Evolutionary conservation across 345 rosid species (phyloP), one percentile per base, ranked within the genome.

Genomic region (Aegle marmelos): DNA sequence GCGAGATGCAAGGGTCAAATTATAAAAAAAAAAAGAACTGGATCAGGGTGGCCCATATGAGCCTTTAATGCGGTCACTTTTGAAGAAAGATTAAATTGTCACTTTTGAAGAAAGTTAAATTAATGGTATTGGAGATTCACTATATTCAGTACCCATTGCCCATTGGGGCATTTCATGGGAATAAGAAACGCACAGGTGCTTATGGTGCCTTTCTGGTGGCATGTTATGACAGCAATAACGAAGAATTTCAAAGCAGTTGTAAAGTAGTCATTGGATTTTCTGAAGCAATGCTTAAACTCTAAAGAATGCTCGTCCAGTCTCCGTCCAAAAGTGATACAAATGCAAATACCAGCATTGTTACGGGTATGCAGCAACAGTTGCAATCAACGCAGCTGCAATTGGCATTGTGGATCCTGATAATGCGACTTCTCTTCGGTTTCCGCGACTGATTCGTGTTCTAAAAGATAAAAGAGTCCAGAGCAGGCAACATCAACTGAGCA

Each of bases 31-130:
- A 31, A 31, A 31, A 31, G 3, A 37, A 8, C 11, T 37, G 10
- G 11, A 8, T 37, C 41, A 10, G 11, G 41, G 8, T 34, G 41
- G 10, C 11, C 2, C 41, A 37, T 37, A 37, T 37, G 41, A 37
- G 9, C 11, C 41, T 37, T 92, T 97, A 33, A 92, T 90, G 89
- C 87, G 94, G 79, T 94, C 99, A 1, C 82, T 86, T 82, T 81
- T 94, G 79, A 96, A 96, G 93, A 96, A 96, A 85, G 98, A 94
- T 88, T 96, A 92, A n/a, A n/a, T n/a, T n/a, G 79, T 94, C 99
- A 1, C 82, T 86, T 82, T 81, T 94, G 79, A 96, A 96, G 93
- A 96, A 96, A 85, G 98, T 88, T 96, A 92, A 71, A 96, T 90
- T 92, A 97, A 94, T 63, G 91, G 98, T 79, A 85, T 94, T 77